Evolutionary conservation across 2,329 filamentous ascomycete genomes (phyloP), one percentile per base, ranked within the genome.

Genomic region (Pseudogymnoascus sp.): DNA sequence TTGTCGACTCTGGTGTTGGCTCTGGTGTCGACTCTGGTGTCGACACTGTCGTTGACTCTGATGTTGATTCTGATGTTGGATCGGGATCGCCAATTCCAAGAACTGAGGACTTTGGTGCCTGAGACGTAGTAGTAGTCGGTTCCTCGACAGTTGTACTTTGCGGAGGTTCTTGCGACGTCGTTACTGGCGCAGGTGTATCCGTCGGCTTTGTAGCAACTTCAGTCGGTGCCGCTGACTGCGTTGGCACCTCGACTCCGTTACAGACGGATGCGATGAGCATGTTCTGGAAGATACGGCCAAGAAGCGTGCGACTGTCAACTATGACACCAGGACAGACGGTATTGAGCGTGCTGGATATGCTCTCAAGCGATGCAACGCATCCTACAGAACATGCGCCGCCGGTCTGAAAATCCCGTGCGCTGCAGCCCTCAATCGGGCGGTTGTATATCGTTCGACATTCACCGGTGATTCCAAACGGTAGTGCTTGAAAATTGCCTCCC

Each of bases 361-460:
- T n/a, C 34, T 34, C 18, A 11, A 64, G 37, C 3, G 28, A 34
- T 25, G 10, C 11, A 34, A 64, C 23, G 28, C 62, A 64, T 62
- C 36, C 36, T 37, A 28, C 16, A 2, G 62, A 64, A 62, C 62
- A 64, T 36, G 37, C 59, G 31, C 25, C 25, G 16, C 34, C 60
- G 4, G 18, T 16, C 14, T 31, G 28, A 16, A 64, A 64, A n/a
- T 64, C 62, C 14, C 4, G 12, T n/a, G 59, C 34, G 34, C 31
- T 23, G 18, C 62, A 64, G 14, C 12, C 12, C 12, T 60, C 25
- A 2, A 64, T 64, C 12, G 25, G 25, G 7, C 14, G 8, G 59
- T 62, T 42, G 34, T 64, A 64, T 63, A 61, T n/a, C 25, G 18
- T 42, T 21, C 25, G 36, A 36, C 62, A 64, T 46, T 38, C 60